phyloP scores from a whole-genome alignment of 2,329 filamentous ascomycete species.

The Orbilia oligospora region DNA sequence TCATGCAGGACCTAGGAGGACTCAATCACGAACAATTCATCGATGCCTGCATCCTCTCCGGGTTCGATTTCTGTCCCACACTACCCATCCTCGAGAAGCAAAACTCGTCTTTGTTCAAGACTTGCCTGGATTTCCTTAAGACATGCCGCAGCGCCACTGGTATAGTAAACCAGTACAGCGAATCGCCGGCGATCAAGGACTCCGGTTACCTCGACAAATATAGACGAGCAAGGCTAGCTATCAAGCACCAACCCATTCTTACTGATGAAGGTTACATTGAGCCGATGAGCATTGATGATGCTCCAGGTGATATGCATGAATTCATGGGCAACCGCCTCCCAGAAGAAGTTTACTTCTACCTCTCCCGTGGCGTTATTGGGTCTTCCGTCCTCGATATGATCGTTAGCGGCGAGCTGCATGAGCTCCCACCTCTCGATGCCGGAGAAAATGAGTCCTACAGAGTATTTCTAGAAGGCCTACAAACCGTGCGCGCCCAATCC shows the following conservation, averaged over 20 bases:
- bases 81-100: conserved; percentile 81
- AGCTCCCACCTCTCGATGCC: conserved; percentile 88
- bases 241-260: conserved; percentile 89
- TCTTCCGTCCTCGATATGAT: conserved; percentile 85
- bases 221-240: conserved; percentile 84
- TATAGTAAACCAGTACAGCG: conserved; percentile 83
- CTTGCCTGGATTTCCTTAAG: conserved; percentile 82
- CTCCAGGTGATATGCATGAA: conserved; percentile 87
- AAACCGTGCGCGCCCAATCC: conserved; percentile 81
- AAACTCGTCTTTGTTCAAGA: conserved; percentile 74
- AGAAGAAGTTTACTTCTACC: conserved; percentile 89
- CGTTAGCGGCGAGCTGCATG: conserved; percentile 81
- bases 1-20: conserved; percentile 78
- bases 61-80: conserved; percentile 82
- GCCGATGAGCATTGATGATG: conserved; percentile 79
- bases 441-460: conserved; percentile 85
- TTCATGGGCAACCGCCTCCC: conserved; percentile 92
- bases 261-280: conserved; percentile 81
- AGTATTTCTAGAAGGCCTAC: conserved; percentile 80
- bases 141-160: conserved; percentile 78
- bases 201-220: conserved; percentile 87
- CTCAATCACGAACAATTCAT: conserved; percentile 79
- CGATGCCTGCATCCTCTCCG: conserved; percentile 85
- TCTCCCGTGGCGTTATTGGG: conserved; percentile 85
- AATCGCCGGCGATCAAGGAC: conserved; percentile 80